Base-by-base conservation (phyloP, 108 stramenopile species). In the Discostella stelligeroides region DNA sequence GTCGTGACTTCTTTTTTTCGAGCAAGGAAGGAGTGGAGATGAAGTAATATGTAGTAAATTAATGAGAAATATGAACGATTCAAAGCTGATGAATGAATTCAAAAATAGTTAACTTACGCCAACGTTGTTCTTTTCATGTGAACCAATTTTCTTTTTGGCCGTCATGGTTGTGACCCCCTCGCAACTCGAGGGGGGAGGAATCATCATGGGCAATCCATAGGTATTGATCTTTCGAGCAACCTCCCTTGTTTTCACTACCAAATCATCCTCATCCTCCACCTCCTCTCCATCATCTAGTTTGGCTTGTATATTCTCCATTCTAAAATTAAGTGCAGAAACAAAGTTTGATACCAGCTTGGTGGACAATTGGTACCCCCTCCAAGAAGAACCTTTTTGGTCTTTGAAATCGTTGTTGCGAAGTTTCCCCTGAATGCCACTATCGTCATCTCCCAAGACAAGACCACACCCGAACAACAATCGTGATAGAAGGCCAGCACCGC, bases 191-290 rank as follows among this genome's bases (percentile, higher is more conserved):
- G 34, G 6, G 3, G 34, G 34, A 34, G 34, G 34, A 3, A 34
- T 46, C 45, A 24, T 21, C 45, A 30, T 56, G 12, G 76, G 76
- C 27, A 76, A 58, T 29, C 76, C 76, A 68, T 76, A 76, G 5
- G 76, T 62, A 24, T 76, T 34, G 29, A 76, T 58, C 40, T 60
- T 76, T 3, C 62, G 45, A 27, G 62, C 76, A 50, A 76, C 58
- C 21, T 76, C 63, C 43, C 41, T 69, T 17, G 68, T 76, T 30
- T 45, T 48, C 13, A 20, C 50, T 14, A 49, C 68, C n/a, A 78
- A 13, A 51, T 48, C 60, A 34, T 25, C n/a, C n/a, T n/a, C 38
- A 17, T 78, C 42, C 17, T 63, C 68, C 38, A 40, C 63, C 40
- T 27, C 53, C 29, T 58, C 63, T 8, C 28, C 63, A 24, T 38